Evolutionary conservation across 2,329 filamentous ascomycete species (phyloP).

Genomic region (Chlorencoelia australis): DNA sequence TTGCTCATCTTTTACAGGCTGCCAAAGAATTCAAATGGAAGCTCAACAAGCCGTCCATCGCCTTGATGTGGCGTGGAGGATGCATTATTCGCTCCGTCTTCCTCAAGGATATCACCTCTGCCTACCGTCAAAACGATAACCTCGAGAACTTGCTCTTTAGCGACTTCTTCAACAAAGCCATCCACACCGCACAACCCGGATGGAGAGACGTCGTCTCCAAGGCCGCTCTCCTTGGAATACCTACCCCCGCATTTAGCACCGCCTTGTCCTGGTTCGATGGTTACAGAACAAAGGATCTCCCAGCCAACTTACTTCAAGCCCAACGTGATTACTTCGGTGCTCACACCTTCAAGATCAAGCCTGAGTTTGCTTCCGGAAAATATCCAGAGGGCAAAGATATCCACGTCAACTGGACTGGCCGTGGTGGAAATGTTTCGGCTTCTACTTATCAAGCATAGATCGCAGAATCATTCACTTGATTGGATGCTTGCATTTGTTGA

Average conservation of each 20-base stretch:
- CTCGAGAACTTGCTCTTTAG: conserved; percentile 98
- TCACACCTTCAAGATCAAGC: conserved; percentile 84
- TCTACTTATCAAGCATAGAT: conserved; percentile 91
- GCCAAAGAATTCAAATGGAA: conserved; percentile 96
- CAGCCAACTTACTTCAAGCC: conserved; percentile 95
- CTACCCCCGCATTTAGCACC: conserved; percentile 91
- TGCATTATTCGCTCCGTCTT: conserved; percentile 99
- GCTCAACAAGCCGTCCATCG: conserved; percentile 99
- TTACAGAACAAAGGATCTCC: conserved; percentile 93
- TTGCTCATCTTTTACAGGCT: conserved; percentile 46
- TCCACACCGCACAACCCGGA: conserved; percentile 87
- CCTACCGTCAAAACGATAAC: conserved; percentile 88
- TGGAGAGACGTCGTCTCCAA: conserved; percentile 90
- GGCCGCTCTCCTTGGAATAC: conserved; percentile 88
- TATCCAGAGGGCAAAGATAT: conserved; percentile 81
- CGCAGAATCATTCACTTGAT: conserved; percentile 1
- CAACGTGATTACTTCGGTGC: conserved; percentile 99
- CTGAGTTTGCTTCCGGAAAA: conserved; percentile 63
- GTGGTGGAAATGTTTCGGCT: conserved; percentile 92
- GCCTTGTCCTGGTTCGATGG: conserved; percentile 98
- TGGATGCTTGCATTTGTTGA: too few species aligned
- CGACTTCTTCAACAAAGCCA: conserved; percentile 99
- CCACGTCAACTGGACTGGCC: conserved; percentile 99
- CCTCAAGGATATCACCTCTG: conserved; percentile 97
- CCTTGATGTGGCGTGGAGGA: conserved; percentile 99